These are phyloP conservation scores for Vairimorpha apis DNA, from an alignment of 371 early-diverging fungal species.

Conservation along the genomic window DNA sequence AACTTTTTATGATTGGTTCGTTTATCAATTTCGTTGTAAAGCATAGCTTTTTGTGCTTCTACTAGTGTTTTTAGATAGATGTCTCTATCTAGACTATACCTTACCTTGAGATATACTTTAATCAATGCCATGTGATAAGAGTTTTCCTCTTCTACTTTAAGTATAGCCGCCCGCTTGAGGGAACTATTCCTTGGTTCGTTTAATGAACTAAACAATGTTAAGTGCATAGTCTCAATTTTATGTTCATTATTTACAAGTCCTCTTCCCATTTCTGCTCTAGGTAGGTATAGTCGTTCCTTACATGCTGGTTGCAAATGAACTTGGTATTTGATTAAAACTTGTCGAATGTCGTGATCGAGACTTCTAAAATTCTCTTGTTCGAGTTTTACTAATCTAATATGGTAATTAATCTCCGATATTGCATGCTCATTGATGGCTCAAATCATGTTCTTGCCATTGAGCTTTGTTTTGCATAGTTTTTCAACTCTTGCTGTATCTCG, in stretches of 20 bases:
- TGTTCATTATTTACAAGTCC: neutral
- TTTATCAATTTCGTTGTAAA: neutral
- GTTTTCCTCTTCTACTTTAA: neutral
- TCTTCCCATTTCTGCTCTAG: constrained; percentile 18
- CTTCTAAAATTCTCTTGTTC: neutral
- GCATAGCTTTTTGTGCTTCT: neutral
- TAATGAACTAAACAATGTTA: neutral
- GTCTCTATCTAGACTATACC: neutral
- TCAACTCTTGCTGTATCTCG: neutral
- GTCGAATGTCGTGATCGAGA: neutral
- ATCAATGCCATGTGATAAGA: neutral
- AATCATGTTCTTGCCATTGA: constrained; percentile 10
- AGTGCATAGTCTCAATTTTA: neutral
- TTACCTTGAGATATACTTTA: neutral
- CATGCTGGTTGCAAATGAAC: constrained; percentile 4
- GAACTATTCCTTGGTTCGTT: constrained; percentile 4
- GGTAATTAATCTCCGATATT: neutral
- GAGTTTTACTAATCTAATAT: neutral
- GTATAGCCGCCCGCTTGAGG: constrained; percentile 4
- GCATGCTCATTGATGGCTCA: neutral
- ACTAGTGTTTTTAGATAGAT: too few species aligned
- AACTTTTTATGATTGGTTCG: neutral
- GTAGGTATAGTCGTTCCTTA: neutral
- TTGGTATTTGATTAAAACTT: neutral
- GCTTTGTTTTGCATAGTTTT: neutral